Evolutionary conservation across 805 yeast species (phyloP).

Genomic region (Pichia californica): DNA sequence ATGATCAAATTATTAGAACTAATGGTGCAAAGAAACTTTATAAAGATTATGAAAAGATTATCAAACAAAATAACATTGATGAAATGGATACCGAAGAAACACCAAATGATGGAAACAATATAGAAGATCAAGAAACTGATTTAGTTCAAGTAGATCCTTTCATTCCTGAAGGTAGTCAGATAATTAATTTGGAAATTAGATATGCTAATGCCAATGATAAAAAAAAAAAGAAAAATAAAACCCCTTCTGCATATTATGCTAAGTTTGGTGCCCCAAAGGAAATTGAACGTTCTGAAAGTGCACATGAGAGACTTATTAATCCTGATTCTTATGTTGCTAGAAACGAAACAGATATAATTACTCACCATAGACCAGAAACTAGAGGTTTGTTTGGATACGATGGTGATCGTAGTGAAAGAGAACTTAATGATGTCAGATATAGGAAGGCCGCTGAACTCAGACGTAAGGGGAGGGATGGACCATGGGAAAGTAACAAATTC

Average conservation of each 20-base stretch:
- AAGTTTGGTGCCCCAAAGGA: slow-evolving; percentile 64
- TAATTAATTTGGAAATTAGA: slow-evolving; percentile 30
- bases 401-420: background rate
- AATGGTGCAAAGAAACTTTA: slow-evolving; percentile 4
- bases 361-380: slow-evolving; percentile 28
- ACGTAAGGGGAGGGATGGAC: no score
- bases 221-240: slow-evolving; percentile 51
- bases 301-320: slow-evolving; percentile 11
- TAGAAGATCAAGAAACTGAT: background rate
- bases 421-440: background rate
- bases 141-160: background rate
- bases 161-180: background rate
- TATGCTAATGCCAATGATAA: slow-evolving; percentile 48
- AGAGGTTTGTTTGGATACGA: slow-evolving; percentile 33
- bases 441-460: background rate
- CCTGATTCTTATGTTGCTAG: slow-evolving; percentile 6
- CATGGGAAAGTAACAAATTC: no score
- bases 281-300: slow-evolving; percentile 25
- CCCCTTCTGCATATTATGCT: slow-evolving; percentile 56
- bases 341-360: slow-evolving; percentile 29
- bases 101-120: background rate
- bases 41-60: background rate
- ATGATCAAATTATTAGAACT: slow-evolving; percentile 6
- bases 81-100: background rate
- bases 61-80: background rate